Conservation (phyloP, 1,139 yeast species). For the Geotrichum cucujoidarum region DNA sequence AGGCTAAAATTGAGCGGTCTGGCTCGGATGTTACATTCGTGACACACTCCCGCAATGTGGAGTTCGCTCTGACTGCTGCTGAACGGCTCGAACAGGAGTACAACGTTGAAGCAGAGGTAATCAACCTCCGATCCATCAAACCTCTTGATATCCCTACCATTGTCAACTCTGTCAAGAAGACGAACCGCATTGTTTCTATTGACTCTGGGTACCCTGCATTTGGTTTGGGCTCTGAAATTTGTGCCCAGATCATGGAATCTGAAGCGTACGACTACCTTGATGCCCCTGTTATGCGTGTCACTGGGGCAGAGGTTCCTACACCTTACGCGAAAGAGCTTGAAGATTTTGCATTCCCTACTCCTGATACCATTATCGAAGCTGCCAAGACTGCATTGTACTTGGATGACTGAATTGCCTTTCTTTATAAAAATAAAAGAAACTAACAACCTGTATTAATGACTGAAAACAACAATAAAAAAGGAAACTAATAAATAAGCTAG, state of each 20-base stretch:
- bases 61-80: conserved; percentile 84
- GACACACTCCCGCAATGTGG: conserved; percentile 87
- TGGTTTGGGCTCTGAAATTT: conserved; percentile 97
- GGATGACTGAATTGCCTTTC: conserved; percentile 38
- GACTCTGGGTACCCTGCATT: conserved; percentile 98
- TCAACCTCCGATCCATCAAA: conserved; percentile 94
- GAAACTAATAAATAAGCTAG: neutral
- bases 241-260: conserved; percentile 97
- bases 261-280: conserved; percentile 98
- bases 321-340: conserved; percentile 96
- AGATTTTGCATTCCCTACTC: conserved; percentile 98
- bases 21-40: conserved; percentile 89
- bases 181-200: conserved; percentile 92
- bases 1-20: conserved; percentile 89
- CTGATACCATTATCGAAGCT: conserved; percentile 85
- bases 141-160: conserved; percentile 91
- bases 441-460: neutral
- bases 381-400: conserved; percentile 81
- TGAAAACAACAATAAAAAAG: neutral
- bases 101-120: conserved; percentile 87
- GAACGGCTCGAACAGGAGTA: conserved; percentile 73
- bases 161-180: conserved; percentile 86
- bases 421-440: neutral
- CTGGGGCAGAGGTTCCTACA: conserved; percentile 99
- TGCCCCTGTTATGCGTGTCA: conserved; percentile 97